Base-by-base conservation (phyloP, 2,329 filamentous ascomycete genomes). In the Pyrenochaeta sp. region DNA sequence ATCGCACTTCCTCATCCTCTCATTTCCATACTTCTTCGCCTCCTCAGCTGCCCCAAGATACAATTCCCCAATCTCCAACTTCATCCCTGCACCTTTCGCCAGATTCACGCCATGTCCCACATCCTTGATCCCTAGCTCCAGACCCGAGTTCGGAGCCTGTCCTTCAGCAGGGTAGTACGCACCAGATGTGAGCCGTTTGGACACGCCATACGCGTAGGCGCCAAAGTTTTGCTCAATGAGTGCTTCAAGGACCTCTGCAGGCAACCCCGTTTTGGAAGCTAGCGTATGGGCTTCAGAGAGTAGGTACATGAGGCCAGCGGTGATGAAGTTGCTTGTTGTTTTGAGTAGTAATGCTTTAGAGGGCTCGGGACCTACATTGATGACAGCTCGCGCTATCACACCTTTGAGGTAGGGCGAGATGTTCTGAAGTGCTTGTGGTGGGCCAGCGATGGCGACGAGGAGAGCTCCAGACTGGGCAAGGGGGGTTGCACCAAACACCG, bases 101-200 rank as follows among this genome's bases (percentile, higher is more conserved):
- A 77, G 74, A 5, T 67, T 67, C 11, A 84, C 75, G 0, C 80
- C 82, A 60, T 83, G 79, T 0, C 78, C 76, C 0, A 83, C 81
- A 58, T 85, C 83, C 52, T 85, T 83, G 7, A 84, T 73, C 0
- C 80, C 83, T 3, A 85, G 67, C 18, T 78, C 75, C 2, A 85
- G 52, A 32, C 81, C 81, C 0, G 81, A 84, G 74, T 75, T 79
- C 1, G 82, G 81, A 23, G 71, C 61, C 21, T 76, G 45, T 0
- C 69, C 68, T 10, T 48, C 45, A 0, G 61, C 45, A 2, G 72
- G 69, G 18, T 60, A 54, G 30, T 74, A 74, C 2, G 55, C 57
- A 0, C 70, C 71, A 4, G 45, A 45, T 1, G 71, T 73, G 29
- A 75, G 36, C 4, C 73, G 35, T 37, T 63, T 61, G 0, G 63